Conservation (phyloP, 768 basidiomycete species). For the Hemileccinum impolitum region DNA sequence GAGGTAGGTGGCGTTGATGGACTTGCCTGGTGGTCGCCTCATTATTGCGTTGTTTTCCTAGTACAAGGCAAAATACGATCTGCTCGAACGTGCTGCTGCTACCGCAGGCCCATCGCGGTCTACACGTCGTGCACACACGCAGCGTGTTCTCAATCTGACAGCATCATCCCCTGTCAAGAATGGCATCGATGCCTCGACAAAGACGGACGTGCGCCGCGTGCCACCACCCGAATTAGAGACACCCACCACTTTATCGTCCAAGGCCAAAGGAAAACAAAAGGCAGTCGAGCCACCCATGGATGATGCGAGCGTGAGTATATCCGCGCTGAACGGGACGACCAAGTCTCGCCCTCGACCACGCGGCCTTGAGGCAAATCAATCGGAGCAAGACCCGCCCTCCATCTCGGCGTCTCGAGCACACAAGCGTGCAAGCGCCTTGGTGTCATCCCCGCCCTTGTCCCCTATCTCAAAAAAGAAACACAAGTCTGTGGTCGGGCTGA, state of each 20-base stretch:
- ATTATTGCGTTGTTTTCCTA: constrained; percentile 22
- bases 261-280: constrained; percentile 33
- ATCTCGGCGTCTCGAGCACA: constrained; percentile 11
- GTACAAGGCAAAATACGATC: constrained; percentile 63
- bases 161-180: constrained; percentile 21
- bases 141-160: constrained; percentile 46
- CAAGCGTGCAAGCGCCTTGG: constrained; percentile 28
- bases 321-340: constrained; percentile 10
- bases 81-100: constrained; percentile 46
- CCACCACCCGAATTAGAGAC: constrained; percentile 4
- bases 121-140: constrained; percentile 58
- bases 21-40: not conserved
- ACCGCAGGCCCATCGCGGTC: constrained; percentile 49
- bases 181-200: constrained; percentile 5
- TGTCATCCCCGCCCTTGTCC: constrained; percentile 17
- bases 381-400: constrained; percentile 6
- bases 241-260: constrained; percentile 17
- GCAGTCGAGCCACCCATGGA: constrained; percentile 18
- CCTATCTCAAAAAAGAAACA: constrained; percentile 26
- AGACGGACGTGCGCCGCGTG: constrained; percentile 9
- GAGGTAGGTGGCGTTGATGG: constrained; percentile 46
- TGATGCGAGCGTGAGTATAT: constrained; percentile 6
- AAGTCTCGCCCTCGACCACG: constrained; percentile 11
- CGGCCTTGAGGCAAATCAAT: not conserved
- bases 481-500: constrained; percentile 12